Evolutionary conservation across 139 green algal genomes (phyloP), one percentile per base, ranked within the genome.

Genomic region (Picochlorum sp.): DNA sequence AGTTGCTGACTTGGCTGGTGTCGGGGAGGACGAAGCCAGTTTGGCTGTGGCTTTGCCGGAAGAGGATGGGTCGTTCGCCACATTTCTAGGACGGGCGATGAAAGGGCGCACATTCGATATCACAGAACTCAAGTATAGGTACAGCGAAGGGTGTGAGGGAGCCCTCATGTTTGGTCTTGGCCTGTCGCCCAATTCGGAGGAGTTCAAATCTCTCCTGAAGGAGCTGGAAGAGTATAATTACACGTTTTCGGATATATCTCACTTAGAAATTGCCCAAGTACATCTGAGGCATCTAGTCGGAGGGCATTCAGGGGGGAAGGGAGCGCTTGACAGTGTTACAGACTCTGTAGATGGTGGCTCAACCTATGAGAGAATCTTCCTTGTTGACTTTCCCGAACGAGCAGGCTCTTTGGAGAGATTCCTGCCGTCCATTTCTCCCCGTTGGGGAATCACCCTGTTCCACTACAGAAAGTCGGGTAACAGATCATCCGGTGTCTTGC

Each of bases 391-490:
- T 66, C 94, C 94, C 4, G 94, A 99, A 77, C 67, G 83, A 3
- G 69, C 84, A 4, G 93, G 93, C 2, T 87, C 94, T 4, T 80
- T 99, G 41, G 49, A 62, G 9, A 65, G 66, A 41, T 98, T 99
- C 80, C 71, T 99, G 51, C 57, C 74, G 4, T 68, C 68, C 0
- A 20, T 98, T 5, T 86, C 70, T 3, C 82, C 90, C 3, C 67
- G 67, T 5, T 98, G 83, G 82, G 92, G 96, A 61, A 80, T 99
- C 49, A 95, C 93, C 7, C 79, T 98, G 15, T 97, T 98, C 81
- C 92, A 97, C 83, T 99, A 98, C 82, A 79, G 93, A 45, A 77
- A 77, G 49, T 86, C 82, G 4, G 60, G 60, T 9, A 66, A 66
- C 57, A 70, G 79, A 45, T 75, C 83, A 38, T 82, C 75, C 26